Evolutionary conservation across 1,284 basidiomycete species (phyloP), one percentile per base, ranked within the genome.

Genomic region (Cystobasidium slooffiae): DNA sequence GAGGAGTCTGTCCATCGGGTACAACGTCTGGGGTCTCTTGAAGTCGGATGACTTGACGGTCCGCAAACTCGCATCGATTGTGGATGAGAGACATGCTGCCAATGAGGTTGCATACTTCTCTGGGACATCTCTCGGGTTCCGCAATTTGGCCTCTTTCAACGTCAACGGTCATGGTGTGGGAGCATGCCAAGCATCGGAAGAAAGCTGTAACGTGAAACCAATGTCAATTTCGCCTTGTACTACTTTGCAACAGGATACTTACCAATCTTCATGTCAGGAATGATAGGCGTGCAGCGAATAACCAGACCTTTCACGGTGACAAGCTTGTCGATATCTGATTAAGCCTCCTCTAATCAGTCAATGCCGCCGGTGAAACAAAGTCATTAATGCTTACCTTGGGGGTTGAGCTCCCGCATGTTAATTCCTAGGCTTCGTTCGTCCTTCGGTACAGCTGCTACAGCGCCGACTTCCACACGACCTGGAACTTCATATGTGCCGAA

Each of bases 21-120:
- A 99, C 95, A 7, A 91, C 93, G 80, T 99, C 97, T 78, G 96
- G 96, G 0, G 96, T 99, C 82, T 99, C 96, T 82, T 99, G 96
- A 5, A 99, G 85, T 53, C 96, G 88, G 72, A 98, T 90, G 58
- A 97, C 92, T 82, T 99, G 97, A 68, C 96, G 87, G 84, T 99
- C 94, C 43, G 93, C 91, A 80, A 97, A 99, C 78, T 93, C 91
- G 82, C 91, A 97, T 69, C 96, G 91, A 81, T 99, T 99, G 86
- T 99, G 96, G 65, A 99, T 90, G 75, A 99, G 88, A 0, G 90
- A 89, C 91, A 99, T 96, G 1, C 93, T 92, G 56, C 94, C 94
- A 49, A 90, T 85, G 16, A 90, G 87, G 68, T 87, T 88, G 82
- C 97, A 99, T 70, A 94, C 90, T 72, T 97, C 94, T 64, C 96